phyloP scores from a whole-genome alignment of 2,329 filamentous ascomycete species.

The Torrubiellomyces zombiae region DNA sequence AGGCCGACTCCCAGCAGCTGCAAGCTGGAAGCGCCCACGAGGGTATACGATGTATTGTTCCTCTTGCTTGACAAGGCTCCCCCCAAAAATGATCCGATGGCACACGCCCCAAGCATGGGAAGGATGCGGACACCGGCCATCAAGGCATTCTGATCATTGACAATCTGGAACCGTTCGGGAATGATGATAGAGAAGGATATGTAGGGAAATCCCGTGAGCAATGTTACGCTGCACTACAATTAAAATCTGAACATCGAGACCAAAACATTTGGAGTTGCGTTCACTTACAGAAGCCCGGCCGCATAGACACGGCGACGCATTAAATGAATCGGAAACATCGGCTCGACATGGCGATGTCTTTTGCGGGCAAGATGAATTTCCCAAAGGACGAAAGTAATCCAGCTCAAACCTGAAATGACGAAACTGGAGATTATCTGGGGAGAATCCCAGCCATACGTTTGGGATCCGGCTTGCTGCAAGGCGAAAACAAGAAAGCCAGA shows the following conservation, averaged over 20 bases:
- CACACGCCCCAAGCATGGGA: constrained; percentile 39
- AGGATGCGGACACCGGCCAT: constrained; percentile 40
- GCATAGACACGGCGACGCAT: constrained; percentile 31
- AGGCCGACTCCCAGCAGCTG: constrained; percentile 36
- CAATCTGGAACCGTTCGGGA: constrained; percentile 43
- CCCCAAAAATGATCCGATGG: constrained; percentile 37
- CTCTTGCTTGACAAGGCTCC: constrained; percentile 34
- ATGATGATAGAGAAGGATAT: constrained; percentile 41
- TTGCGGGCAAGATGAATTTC: constrained; percentile 26
- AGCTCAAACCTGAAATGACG: constrained; percentile 28
- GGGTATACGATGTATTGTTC: constrained; percentile 35
- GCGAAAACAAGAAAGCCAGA: constrained; percentile 38
- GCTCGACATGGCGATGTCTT: constrained; percentile 24
- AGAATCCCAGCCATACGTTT: constrained; percentile 33
- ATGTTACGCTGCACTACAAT: constrained; percentile 27
- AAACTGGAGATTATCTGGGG: constrained; percentile 32
- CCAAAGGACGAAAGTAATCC: constrained; percentile 32
- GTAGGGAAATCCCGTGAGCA: constrained; percentile 40
- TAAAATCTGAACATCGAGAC: constrained; percentile 1
- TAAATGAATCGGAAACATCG: constrained; percentile 36
- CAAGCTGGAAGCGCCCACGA: constrained; percentile 30
- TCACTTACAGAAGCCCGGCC: constrained; percentile 29
- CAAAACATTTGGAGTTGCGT: background rate
- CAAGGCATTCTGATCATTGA: constrained; percentile 34
- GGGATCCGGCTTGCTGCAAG: constrained; percentile 38